These are phyloP conservation scores for Ascobolus immersus DNA, from an alignment of 495 filamentous ascomycete genomes.

Conservation along the genomic window DNA sequence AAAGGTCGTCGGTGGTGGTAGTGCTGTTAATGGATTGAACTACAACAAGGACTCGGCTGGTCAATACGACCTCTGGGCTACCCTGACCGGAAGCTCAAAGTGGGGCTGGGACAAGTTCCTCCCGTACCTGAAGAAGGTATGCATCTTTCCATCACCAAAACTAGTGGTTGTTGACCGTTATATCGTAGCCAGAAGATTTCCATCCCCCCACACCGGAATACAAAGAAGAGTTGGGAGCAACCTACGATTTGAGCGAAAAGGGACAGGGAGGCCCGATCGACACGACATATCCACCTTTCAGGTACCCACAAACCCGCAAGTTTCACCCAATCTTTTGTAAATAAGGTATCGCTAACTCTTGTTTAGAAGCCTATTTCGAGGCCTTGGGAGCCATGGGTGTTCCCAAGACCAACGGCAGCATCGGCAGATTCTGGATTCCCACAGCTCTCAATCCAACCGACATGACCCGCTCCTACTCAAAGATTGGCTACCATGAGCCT, in stretches of 20 bases:
- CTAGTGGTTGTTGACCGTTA: too few species aligned
- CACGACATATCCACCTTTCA: conserved; percentile 26
- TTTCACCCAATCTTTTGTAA: too few species aligned
- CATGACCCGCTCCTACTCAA: conserved; percentile 6
- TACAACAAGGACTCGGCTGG: conserved; percentile 13
- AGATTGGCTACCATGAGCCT: conserved; percentile 8
- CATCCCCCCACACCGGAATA: conserved; percentile 17
- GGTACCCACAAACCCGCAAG: conserved; percentile 25
- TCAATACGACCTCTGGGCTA: conserved; percentile 15
- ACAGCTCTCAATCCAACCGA: conserved; percentile 3
- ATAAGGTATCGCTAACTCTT: conserved; percentile 10
- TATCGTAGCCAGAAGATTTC: too few species aligned
- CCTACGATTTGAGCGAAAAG: conserved; percentile 17
- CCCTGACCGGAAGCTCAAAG: conserved; percentile 27
- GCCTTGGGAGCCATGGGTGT: conserved; percentile 4
- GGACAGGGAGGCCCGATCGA: conserved; percentile 22
- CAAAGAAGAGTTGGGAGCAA: conserved; percentile 19
- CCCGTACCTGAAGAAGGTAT: conserved; percentile 30
- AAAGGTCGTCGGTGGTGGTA: conserved; percentile 20
- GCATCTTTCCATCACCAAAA: conserved; percentile 10
- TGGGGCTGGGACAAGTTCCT: conserved; percentile 37
- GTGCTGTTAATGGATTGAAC: conserved; percentile 20
- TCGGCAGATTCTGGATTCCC: conserved; percentile 7
- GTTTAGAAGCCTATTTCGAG: conserved; percentile 14
- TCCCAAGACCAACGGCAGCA: conserved; percentile 1